Evolutionary conservation across 768 basidiomycete genomes (phyloP).

Genomic region (Naematelia aurantialba): DNA sequence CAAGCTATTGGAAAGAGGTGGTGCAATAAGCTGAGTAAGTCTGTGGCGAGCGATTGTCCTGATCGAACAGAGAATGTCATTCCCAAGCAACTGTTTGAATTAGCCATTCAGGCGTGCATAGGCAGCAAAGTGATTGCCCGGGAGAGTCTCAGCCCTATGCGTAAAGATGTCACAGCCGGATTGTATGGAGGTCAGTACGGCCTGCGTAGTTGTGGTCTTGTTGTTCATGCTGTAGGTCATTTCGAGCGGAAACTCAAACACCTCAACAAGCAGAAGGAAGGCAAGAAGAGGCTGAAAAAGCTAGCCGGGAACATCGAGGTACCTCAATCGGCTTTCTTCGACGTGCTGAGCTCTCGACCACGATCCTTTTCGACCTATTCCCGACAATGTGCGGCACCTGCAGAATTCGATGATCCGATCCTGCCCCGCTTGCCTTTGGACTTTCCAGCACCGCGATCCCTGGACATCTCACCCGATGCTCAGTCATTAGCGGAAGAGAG

Average conservation of each 20-base stretch:
- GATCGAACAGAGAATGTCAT: slow-evolving; percentile 66
- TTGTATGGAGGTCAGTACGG: slow-evolving; percentile 74
- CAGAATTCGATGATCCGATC: not conserved
- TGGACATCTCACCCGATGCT: too few relatives aligned
- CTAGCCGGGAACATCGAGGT: slow-evolving; percentile 71
- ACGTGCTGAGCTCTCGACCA: slow-evolving; percentile 60
- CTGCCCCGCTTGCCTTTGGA: not conserved
- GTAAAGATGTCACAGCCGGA: slow-evolving; percentile 79
- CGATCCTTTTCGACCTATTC: slow-evolving; percentile 9
- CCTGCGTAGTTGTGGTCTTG: slow-evolving; percentile 7
- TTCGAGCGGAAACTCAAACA: slow-evolving; percentile 75
- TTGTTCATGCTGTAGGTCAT: slow-evolving; percentile 63
- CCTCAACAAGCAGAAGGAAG: slow-evolving; percentile 72
- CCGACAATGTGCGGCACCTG: not conserved
- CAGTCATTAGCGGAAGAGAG: not conserved
- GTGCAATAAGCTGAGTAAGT: slow-evolving; percentile 87
- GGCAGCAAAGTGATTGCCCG: slow-evolving; percentile 83
- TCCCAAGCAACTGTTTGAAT: slow-evolving; percentile 86
- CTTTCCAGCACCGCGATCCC: not conserved
- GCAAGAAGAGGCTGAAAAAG: slow-evolving; percentile 82
- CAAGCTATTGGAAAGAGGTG: slow-evolving; percentile 72
- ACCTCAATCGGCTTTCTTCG: slow-evolving; percentile 93
- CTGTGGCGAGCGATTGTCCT: not conserved
- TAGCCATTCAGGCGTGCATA: slow-evolving; percentile 89
- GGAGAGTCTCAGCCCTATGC: slow-evolving; percentile 74